phyloP scores from a whole-genome alignment of 2,329 filamentous ascomycete genomes.

The Coniosporium tulheliwenetii region DNA sequence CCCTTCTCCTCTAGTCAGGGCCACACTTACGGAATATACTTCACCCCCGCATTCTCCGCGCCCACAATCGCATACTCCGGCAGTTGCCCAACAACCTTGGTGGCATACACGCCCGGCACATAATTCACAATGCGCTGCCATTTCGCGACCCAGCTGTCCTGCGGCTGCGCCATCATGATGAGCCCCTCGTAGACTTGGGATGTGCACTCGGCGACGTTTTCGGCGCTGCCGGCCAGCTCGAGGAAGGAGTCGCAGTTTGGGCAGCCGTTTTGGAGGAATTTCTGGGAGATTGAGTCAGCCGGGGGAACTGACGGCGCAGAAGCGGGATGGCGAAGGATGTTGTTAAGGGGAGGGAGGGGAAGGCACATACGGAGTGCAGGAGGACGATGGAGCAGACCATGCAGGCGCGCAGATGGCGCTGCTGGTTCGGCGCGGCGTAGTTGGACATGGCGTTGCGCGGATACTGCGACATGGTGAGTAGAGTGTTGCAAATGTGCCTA shows the following conservation, averaged over 20 bases:
- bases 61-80: conserved; percentile 40
- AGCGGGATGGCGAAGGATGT: conserved; percentile 2
- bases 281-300: conserved; percentile 30
- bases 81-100: conserved; percentile 70
- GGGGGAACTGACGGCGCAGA: conserved; percentile 1
- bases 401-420: conserved; percentile 83
- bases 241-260: conserved; percentile 95
- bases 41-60: conserved; percentile 42
- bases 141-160: conserved; percentile 82
- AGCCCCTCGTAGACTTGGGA: conserved; percentile 92
- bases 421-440: conserved; percentile 58
- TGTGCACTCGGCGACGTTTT: conserved; percentile 82
- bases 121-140: conserved; percentile 89
- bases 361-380: conserved; percentile 48
- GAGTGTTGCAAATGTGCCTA: too few species aligned
- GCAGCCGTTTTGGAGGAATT: conserved; percentile 76
- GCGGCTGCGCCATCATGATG: conserved; percentile 71
- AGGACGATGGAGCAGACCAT: conserved; percentile 98
- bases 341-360: neutral
- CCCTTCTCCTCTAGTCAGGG: too few species aligned
- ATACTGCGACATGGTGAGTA: too few species aligned
- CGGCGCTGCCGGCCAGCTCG: conserved; percentile 60
- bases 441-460: conserved; percentile 30
- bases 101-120: conserved; percentile 78
- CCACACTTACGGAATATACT: conserved; percentile 39